phyloP scores from a whole-genome alignment of 306 rosid genomes.

The Canavalia gladiata region DNA sequence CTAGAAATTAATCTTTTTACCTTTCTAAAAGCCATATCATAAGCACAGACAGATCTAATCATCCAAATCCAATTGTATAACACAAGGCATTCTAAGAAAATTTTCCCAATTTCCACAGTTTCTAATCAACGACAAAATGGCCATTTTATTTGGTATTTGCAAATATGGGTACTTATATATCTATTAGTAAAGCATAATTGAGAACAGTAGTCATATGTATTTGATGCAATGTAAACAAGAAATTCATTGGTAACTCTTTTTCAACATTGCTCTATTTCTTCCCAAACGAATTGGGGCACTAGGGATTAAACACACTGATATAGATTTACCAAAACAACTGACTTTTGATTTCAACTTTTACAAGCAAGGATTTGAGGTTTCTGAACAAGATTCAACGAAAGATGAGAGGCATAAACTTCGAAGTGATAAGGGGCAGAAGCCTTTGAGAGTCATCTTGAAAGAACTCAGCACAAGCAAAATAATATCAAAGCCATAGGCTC shows the following conservation, averaged over 20 bases:
- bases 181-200: neutral
- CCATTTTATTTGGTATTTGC: neutral
- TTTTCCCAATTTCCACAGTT: neutral
- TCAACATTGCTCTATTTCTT: slow-evolving; percentile 10
- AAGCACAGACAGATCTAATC: slow-evolving; percentile 1
- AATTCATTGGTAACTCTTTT: slow-evolving; percentile 8
- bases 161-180: neutral
- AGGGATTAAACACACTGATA: neutral
- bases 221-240: slow-evolving; percentile 1
- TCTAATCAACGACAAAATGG: neutral
- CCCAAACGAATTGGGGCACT: neutral
- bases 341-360: slow-evolving; percentile 13
- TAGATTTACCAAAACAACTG: slow-evolving; percentile 3
- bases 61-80: neutral
- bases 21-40: slow-evolving; percentile 3
- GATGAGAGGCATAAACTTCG: slow-evolving; percentile 32
- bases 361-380: neutral
- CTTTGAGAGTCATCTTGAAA: neutral
- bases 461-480: slow-evolving; percentile 3
- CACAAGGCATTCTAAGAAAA: neutral
- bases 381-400: slow-evolving; percentile 36
- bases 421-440: neutral
- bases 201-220: neutral
- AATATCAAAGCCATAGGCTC: slow-evolving; percentile 7
- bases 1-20: neutral